Evolutionary conservation across 2,329 filamentous ascomycete genomes (phyloP), one percentile per base, ranked within the genome.

Genomic region (Diaporthe batatas): DNA sequence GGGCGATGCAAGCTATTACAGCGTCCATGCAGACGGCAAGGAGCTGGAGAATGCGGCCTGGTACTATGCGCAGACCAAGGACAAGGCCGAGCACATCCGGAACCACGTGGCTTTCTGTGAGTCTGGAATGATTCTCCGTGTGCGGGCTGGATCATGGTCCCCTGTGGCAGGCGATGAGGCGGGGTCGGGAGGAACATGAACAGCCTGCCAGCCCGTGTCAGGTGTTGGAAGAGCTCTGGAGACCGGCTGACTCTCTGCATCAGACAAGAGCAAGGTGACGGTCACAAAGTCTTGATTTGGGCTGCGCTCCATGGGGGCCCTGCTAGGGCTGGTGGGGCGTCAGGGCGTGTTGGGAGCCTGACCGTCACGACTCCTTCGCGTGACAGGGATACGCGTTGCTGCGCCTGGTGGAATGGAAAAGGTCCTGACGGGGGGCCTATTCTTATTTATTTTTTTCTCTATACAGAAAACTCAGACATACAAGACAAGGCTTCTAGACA

Each of bases 101-200:
- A 85, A 85, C 55, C 83, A 88, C 76, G 86, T 91, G 51, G 89
- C 89, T 6, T 91, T 91, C 76, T 90, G 88, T 87, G 80, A 85
- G 88, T 78, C 58, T 21, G 68, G 51, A 42, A 34, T 25, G 11
- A 34, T 25, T 36, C n/a, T 59, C 32, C 23, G 29, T 12, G 29
- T 57, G 34, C 54, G 14, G 54, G 39, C 58, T n/a, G 44, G 44
- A 36, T 51, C 62, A 8, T 62, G 32, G 8, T 8, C 47, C 18
- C 49, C 53, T 16, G 6, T 58, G 12, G 55, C n/a, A 11, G 39
- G 58, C 39, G 58, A 64, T 10, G 42, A 32, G 65, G 49, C n/a
- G 65, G 67, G 32, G 57, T 12, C 23, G 16, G 18, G 14, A 39
- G 29, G 34, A 21, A 23, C 11, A 55, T 47, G 14, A 8, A 70